Conservation (phyloP, 1,139 yeast genomes). For the Yamadazyma triangularis region DNA sequence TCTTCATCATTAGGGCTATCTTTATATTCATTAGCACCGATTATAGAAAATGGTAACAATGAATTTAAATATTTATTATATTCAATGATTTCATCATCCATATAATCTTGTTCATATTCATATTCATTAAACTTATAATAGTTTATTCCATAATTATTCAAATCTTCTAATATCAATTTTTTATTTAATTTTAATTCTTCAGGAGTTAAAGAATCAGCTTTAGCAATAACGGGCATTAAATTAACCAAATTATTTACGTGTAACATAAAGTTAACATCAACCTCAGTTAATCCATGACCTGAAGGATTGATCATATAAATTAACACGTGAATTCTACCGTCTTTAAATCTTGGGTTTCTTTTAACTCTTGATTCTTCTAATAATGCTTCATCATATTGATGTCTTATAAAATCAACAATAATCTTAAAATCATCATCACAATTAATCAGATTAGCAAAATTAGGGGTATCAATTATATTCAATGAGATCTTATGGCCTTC, state of each 20-base stretch:
- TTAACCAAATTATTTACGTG: conserved; percentile 41
- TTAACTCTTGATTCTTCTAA: conserved; percentile 46
- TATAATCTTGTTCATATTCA: conserved; percentile 44
- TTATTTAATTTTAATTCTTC: conserved; percentile 34
- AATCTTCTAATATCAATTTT: conserved; percentile 38
- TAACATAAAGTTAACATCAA: conserved; percentile 38
- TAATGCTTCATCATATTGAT: conserved; percentile 46
- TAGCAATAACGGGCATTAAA: conserved; percentile 39
- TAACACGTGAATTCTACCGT: conserved; percentile 45
- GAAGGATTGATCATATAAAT: conserved; percentile 47
- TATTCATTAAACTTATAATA: conserved; percentile 46
- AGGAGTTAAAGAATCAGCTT: conserved; percentile 39
- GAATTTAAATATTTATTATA: conserved; percentile 44
- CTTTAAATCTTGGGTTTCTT: conserved; percentile 45
- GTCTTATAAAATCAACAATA: conserved; percentile 46
- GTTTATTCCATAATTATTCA: conserved; percentile 35
- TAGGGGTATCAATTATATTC: conserved; percentile 60
- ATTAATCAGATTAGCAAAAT: conserved; percentile 68
- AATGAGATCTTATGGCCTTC: conserved; percentile 47
- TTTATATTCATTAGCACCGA: conserved; percentile 43
- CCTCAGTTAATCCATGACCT: conserved; percentile 43
- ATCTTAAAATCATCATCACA: conserved; percentile 43
- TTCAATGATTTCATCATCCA: conserved; percentile 47
- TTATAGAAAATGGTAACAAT: conserved; percentile 38
- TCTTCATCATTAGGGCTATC: conserved; percentile 30